Conservation (phyloP, 2,329 filamentous ascomycete genomes). For the Teratosphaeria viscida region DNA sequence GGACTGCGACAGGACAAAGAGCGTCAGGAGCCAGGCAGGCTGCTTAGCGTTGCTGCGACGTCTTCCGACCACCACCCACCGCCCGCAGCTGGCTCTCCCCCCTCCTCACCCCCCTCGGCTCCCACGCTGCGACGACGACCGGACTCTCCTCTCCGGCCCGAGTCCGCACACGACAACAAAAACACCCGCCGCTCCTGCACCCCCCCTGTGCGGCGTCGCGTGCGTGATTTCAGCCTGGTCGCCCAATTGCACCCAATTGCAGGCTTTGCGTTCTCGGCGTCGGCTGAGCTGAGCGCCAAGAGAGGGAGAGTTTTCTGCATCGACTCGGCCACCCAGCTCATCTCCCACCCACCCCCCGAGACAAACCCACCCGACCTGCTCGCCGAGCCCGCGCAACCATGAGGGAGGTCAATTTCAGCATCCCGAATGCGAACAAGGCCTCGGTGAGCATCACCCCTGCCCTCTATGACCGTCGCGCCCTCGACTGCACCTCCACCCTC, state of each 20-base stretch:
- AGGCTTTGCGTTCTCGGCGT: background rate
- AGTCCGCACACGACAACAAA: background rate
- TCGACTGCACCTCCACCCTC: slow-evolving; percentile 95
- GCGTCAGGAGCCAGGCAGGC: background rate
- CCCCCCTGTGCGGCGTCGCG: background rate
- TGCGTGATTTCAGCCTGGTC: background rate
- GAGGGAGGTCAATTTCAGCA: slow-evolving; percentile 99
- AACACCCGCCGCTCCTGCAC: background rate
- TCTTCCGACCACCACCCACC: background rate
- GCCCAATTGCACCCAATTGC: background rate
- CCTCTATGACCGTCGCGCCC: slow-evolving; percentile 89
- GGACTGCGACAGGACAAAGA: background rate
- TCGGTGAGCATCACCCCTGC: slow-evolving; percentile 97
- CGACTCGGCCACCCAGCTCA: background rate
- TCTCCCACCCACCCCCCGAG: background rate
- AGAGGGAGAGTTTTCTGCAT: background rate
- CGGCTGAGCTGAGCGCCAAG: background rate
- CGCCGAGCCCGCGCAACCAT: slow-evolving; percentile 47
- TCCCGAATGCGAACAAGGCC: slow-evolving; percentile 98
- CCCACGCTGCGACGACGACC: background rate
- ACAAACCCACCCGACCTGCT: background rate
- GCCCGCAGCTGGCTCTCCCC: background rate
- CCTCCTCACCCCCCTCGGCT: background rate
- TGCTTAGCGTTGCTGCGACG: background rate
- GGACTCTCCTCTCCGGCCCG: background rate